Conservation (phyloP, 768 basidiomycete genomes). For the Crepidotus variabilis region DNA sequence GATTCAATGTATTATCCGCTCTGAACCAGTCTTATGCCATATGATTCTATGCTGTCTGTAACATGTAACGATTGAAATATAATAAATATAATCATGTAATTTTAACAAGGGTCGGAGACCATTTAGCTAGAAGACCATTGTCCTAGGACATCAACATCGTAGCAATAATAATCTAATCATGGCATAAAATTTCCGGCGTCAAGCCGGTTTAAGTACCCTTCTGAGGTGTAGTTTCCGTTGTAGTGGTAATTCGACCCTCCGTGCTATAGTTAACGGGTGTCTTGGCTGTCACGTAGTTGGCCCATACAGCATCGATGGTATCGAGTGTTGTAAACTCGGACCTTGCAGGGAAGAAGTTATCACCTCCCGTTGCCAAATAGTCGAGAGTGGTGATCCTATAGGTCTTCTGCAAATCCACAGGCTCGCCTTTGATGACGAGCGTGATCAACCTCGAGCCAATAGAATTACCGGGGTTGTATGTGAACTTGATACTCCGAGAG, state of each 20-base stretch:
- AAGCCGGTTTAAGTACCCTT: slow-evolving; percentile 6
- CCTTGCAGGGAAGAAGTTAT: slow-evolving; percentile 28
- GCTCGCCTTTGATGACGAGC: slow-evolving; percentile 22
- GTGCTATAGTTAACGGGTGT: slow-evolving; percentile 20
- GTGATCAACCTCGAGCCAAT: slow-evolving; percentile 26
- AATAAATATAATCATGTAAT: no score
- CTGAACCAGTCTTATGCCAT: no score
- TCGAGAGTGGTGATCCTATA: slow-evolving; percentile 30
- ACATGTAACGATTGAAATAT: background rate
- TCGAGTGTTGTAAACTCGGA: slow-evolving; percentile 26
- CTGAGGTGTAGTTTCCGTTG: slow-evolving; percentile 16
- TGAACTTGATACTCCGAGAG: slow-evolving; percentile 30
- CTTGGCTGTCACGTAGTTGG: slow-evolving; percentile 23
- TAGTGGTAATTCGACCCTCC: slow-evolving; percentile 20
- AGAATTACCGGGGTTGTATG: slow-evolving; percentile 26
- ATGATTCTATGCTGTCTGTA: background rate
- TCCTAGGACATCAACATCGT: no score
- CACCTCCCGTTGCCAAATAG: slow-evolving; percentile 31
- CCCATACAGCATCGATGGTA: slow-evolving; percentile 29
- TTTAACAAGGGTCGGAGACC: no score
- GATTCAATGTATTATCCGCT: no score
- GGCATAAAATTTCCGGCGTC: background rate
- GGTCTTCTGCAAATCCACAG: slow-evolving; percentile 20
- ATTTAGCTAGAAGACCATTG: no score
- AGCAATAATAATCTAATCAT: background rate